Conservation (phyloP, 768 basidiomycete genomes). For the Leucogyrophana mollusca region DNA sequence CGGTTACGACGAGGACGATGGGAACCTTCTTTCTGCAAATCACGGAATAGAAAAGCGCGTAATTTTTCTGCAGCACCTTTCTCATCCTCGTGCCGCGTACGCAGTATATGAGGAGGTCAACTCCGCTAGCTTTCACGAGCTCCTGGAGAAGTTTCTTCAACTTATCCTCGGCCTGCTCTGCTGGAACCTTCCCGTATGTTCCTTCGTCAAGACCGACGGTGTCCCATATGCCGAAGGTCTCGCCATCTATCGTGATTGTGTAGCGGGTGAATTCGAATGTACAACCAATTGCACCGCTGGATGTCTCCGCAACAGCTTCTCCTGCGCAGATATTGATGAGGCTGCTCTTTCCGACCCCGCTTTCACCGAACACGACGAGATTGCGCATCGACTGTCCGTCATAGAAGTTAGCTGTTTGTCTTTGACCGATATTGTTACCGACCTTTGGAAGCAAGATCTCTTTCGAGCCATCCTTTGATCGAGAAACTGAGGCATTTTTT, state of each 20-base stretch:
- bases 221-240: conserved; percentile 27
- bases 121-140: conserved; percentile 25
- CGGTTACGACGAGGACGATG: conserved; percentile 31
- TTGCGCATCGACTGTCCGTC: conserved; percentile 14
- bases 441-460: too few species aligned
- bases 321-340: conserved; percentile 41
- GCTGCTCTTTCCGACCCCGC: conserved; percentile 42
- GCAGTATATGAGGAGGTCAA: conserved; percentile 32
- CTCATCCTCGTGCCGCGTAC: conserved; percentile 28
- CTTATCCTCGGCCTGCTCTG: conserved; percentile 23
- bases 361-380: conserved; percentile 43
- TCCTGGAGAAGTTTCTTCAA: conserved; percentile 28
- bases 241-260: conserved; percentile 12
- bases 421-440: too few species aligned
- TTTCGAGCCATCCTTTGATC: too few species aligned
- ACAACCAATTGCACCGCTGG: conserved; percentile 30
- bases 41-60: conserved; percentile 27
- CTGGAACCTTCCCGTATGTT: conserved; percentile 20
- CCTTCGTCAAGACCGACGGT: conserved; percentile 31
- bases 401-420: too few species aligned
- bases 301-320: conserved; percentile 25
- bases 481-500: too few species aligned
- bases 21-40: conserved; percentile 30
- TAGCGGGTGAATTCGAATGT: conserved; percentile 33
- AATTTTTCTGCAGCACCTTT: conserved; percentile 26